These are phyloP conservation scores for Leishmania lainsoni DNA, from an alignment of 208 protist species.

Conservation along the genomic window DNA sequence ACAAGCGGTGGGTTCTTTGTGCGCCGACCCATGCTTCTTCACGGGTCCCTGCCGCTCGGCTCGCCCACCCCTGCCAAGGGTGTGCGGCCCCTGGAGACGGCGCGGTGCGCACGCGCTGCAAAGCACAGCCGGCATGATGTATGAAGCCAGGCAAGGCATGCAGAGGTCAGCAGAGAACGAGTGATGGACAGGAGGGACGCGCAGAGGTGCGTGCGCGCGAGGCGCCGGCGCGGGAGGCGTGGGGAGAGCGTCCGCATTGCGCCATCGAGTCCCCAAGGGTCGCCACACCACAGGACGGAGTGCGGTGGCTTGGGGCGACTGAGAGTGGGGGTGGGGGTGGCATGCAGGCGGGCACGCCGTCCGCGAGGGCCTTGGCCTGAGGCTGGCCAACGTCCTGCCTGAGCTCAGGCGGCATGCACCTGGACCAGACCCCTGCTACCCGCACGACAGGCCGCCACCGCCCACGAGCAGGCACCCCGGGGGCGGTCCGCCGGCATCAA, in stretches of 20 bases:
- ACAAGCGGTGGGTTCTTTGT: not conserved
- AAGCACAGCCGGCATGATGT: not conserved
- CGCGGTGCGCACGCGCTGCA: not conserved
- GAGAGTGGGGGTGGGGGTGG: not conserved
- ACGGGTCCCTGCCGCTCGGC: not conserved
- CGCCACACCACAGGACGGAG: not conserved
- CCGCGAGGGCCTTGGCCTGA: not conserved
- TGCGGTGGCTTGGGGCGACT: not conserved
- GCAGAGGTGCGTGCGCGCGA: not conserved
- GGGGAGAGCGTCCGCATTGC: not conserved
- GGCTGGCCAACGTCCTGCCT: not conserved
- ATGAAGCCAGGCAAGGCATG: not conserved
- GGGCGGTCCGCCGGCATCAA: not conserved
- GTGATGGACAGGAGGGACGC: not conserved
- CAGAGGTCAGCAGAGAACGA: constrained; percentile 11
- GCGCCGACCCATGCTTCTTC: not conserved
- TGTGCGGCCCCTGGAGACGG: not conserved
- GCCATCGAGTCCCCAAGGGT: not conserved
- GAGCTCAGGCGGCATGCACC: not conserved
- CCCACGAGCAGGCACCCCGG: not conserved
- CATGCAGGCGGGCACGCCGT: not conserved
- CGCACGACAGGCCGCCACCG: not conserved
- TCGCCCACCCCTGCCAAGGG: not conserved
- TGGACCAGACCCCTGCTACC: not conserved
- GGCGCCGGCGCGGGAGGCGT: not conserved